These are phyloP conservation scores for Nicotiana noctiflora DNA, from an alignment of 257 asterid genomes.

Conservation along the genomic window DNA sequence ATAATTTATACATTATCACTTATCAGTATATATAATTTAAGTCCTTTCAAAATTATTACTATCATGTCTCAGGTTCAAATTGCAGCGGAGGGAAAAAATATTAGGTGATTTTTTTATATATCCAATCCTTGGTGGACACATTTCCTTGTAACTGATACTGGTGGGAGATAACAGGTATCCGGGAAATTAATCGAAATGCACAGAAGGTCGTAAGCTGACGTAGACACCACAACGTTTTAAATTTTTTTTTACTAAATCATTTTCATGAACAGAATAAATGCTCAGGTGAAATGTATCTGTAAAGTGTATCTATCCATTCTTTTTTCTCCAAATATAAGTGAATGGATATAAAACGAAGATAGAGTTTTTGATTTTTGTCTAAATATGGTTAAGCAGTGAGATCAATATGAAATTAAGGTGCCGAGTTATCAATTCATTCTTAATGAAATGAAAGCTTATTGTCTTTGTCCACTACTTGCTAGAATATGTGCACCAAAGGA, in stretches of 20 bases:
- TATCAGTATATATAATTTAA: neutral
- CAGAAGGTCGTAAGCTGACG: too few relatives aligned
- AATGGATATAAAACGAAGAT: slow-evolving; percentile 21
- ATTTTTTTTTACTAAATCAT: neutral
- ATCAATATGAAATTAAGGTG: slow-evolving; percentile 13
- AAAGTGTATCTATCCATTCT: slow-evolving; percentile 13
- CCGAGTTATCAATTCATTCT: neutral
- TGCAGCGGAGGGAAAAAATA: too few relatives aligned
- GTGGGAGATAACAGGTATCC: too few relatives aligned
- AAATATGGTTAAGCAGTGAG: slow-evolving; percentile 28
- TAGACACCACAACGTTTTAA: too few relatives aligned
- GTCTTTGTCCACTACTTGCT: neutral
- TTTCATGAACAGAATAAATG: slow-evolving; percentile 4
- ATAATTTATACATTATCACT: neutral
- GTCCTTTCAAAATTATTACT: neutral
- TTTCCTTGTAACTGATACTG: too few relatives aligned
- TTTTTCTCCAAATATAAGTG: slow-evolving; percentile 15
- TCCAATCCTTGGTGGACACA: too few relatives aligned
- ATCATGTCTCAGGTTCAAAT: neutral
- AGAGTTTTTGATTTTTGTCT: slow-evolving; percentile 22
- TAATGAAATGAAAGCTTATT: neutral
- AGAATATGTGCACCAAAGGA: neutral
- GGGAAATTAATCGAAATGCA: too few relatives aligned
- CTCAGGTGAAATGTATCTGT: neutral
- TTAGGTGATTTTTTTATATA: too few relatives aligned